phyloP scores from a whole-genome alignment of 768 basidiomycete genomes.

The Solioccasus polychromus region DNA sequence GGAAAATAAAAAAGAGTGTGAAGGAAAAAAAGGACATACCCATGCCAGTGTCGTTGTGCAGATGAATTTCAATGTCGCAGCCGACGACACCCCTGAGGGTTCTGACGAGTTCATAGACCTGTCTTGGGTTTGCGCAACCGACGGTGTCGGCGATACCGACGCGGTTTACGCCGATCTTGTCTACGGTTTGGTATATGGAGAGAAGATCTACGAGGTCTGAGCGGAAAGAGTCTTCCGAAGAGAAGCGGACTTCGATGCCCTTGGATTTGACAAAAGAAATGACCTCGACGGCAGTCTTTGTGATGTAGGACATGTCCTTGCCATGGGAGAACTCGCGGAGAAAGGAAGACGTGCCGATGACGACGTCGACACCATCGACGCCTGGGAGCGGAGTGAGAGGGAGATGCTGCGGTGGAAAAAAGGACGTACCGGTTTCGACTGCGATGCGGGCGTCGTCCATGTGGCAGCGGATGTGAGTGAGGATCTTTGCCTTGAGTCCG shows the following conservation, averaged over 20 bases:
- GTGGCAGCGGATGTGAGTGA: conserved; percentile 98
- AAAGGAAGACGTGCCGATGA: conserved; percentile 99
- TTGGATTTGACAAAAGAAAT: conserved; percentile 99
- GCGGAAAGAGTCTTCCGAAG: conserved; percentile 99
- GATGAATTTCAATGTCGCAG: conserved; percentile 97
- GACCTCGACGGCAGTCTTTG: conserved; percentile 97
- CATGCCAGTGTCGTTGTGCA: conserved; percentile 99
- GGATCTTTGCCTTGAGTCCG: conserved; percentile 92
- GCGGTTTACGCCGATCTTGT: conserved; percentile 98
- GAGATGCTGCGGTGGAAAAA: not conserved
- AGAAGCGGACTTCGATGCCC: conserved; percentile 99
- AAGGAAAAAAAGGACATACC: conserved; percentile 41
- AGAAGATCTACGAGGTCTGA: conserved; percentile 98
- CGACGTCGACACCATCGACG: conserved; percentile 98
- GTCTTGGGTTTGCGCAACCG: conserved; percentile 96
- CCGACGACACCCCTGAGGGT: conserved; percentile 94
- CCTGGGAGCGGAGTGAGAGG: conserved; percentile 42
- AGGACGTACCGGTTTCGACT: conserved; percentile 85
- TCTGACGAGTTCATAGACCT: conserved; percentile 97
- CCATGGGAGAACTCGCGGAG: conserved; percentile 99
- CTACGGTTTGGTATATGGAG: conserved; percentile 98
- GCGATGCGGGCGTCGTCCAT: conserved; percentile 99
- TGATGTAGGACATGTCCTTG: conserved; percentile 99
- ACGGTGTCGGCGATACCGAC: conserved; percentile 99
- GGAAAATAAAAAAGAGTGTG: conserved; percentile 2